Percentiles rank a stretch among this genome's conserved stretches.
Evolutionary conservation across 169 alveolate genomes (phyloP).

Genomic region (Plasmodium reichenowi): DNA sequence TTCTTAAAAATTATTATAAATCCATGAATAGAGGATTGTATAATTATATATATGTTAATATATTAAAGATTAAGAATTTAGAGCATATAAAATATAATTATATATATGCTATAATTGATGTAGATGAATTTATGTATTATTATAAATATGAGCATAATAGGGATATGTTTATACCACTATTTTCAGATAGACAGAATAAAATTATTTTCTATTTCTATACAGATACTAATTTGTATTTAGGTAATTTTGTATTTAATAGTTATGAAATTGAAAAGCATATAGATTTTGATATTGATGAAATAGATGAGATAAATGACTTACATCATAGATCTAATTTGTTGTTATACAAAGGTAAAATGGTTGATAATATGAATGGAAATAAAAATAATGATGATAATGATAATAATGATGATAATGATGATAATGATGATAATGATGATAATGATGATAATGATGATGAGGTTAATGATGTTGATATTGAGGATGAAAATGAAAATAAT

Average conservation of each 20-base stretch:
- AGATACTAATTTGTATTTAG: conserved; percentile 47
- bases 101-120: conserved; percentile 67
- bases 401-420: no score
- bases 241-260: conserved; percentile 28
- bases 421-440: no score
- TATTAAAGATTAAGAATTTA: conserved; percentile 52
- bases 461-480: no score
- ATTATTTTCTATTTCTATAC: conserved; percentile 54
- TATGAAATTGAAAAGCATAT: conserved; percentile 72
- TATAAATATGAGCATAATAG: conserved; percentile 68
- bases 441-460: no score
- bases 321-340: conserved; percentile 6
- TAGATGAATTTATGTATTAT: conserved; percentile 53
- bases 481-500: no score
- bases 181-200: conserved; percentile 54
- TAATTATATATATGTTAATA: conserved; percentile 65
- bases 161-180: conserved; percentile 70
- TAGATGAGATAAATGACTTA: conserved; percentile 4
- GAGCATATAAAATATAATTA: conserved; percentile 56
- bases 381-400: no score
- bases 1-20: conserved; percentile 48
- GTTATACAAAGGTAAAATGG: conserved; percentile 7
- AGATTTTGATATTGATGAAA: conserved; percentile 45
- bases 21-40: conserved; percentile 16
- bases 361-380: no score